Evolutionary conservation across 352 stramenopile species (phyloP).

Genomic region (Pythium aphanidermatum): DNA sequence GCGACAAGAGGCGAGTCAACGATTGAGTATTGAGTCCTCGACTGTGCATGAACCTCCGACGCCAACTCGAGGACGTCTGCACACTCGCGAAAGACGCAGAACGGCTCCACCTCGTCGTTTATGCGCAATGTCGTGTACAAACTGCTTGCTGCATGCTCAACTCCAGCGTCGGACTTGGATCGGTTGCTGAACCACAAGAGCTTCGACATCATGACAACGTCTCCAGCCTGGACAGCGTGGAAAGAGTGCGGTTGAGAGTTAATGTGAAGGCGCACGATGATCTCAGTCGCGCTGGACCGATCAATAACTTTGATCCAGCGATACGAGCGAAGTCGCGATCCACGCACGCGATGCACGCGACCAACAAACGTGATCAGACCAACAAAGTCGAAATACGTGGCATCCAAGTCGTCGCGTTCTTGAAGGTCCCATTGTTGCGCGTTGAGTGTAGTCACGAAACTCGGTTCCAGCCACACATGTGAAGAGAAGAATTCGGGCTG

Average conservation of each 20-base stretch:
- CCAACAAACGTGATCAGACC: constrained; percentile 51
- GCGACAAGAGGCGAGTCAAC: constrained; percentile 7
- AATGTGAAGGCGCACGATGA: constrained; percentile 36
- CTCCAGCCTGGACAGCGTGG: constrained; percentile 35
- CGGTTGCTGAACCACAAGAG: constrained; percentile 29
- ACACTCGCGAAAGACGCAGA: constrained; percentile 1
- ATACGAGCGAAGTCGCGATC: constrained; percentile 9
- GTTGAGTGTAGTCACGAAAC: constrained; percentile 33
- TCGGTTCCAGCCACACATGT: constrained; percentile 36
- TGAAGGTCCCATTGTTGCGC: constrained; percentile 19
- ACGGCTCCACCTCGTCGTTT: constrained; percentile 16
- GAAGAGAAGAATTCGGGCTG: no score
- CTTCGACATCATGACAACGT: constrained; percentile 50
- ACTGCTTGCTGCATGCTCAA: constrained; percentile 33
- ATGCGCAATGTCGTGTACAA: constrained; percentile 6
- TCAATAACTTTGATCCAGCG: constrained; percentile 70
- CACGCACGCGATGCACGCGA: constrained; percentile 28
- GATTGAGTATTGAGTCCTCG: constrained; percentile 8
- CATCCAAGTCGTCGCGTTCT: neutral
- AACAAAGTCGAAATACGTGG: constrained; percentile 58
- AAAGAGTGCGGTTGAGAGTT: constrained; percentile 45
- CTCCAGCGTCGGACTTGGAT: neutral
- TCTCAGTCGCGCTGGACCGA: constrained; percentile 31
- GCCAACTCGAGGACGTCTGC: neutral
- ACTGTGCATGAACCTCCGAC: constrained; percentile 1